Evolutionary conservation across 352 stramenopile species (phyloP).

Genomic region (Pythium scleroteichum): DNA sequence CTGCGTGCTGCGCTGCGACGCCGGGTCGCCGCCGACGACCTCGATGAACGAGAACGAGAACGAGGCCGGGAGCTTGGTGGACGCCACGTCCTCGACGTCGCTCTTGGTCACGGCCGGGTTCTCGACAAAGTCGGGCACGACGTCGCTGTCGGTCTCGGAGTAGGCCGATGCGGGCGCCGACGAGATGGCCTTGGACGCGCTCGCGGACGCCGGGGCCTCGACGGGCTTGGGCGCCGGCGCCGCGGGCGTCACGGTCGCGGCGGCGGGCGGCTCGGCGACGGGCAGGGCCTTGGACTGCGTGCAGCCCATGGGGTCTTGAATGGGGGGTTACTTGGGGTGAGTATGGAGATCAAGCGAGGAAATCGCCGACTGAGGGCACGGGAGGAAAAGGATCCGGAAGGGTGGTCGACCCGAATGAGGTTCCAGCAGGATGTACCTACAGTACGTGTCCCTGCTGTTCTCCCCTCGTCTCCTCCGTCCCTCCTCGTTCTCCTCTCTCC

Average conservation of each 20-base stretch:
- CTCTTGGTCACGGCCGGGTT: slow-evolving; percentile 23
- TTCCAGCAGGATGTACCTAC: too few relatives aligned
- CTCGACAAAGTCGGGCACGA: slow-evolving; percentile 50
- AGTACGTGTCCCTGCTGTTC: too few relatives aligned
- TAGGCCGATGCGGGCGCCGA: neutral
- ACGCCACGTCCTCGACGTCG: slow-evolving; percentile 14
- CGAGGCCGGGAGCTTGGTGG: slow-evolving; percentile 32
- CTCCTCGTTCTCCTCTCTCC: neutral
- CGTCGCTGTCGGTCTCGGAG: slow-evolving; percentile 50
- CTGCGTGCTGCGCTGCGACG: slow-evolving; percentile 10
- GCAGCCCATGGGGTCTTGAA: slow-evolving; percentile 50
- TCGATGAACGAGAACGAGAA: slow-evolving; percentile 82
- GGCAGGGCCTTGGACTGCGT: slow-evolving; percentile 52
- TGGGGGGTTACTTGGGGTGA: slow-evolving; percentile 3
- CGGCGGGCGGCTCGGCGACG: slow-evolving; percentile 8
- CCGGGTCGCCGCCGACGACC: slow-evolving; percentile 30
- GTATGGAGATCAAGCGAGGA: slow-evolving; percentile 5
- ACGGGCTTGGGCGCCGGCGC: too few relatives aligned
- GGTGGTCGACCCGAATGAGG: neutral
- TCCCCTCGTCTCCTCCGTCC: too few relatives aligned
- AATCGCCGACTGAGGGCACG: slow-evolving; percentile 20
- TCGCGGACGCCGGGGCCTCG: neutral
- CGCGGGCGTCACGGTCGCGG: neutral
- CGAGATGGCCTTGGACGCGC: slow-evolving; percentile 2
- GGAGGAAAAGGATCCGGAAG: neutral